phyloP scores from a whole-genome alignment of 345 rosid species.

The Melaleuca alternifolia region DNA sequence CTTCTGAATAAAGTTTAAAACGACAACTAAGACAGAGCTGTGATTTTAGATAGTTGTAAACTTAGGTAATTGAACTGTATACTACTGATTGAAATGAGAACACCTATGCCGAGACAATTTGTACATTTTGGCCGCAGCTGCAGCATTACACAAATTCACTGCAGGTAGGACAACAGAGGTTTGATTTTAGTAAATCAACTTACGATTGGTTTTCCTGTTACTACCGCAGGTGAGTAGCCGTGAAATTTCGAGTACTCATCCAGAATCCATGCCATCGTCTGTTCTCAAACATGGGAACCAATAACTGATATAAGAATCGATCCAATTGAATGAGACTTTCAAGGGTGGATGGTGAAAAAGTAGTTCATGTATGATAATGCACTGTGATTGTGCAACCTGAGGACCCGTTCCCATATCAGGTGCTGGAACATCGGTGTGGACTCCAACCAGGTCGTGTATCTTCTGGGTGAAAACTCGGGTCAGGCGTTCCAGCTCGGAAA shows the following conservation, averaged over 20 bases:
- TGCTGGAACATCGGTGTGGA: slow-evolving; percentile 92
- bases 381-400: slow-evolving; percentile 36
- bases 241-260: slow-evolving; percentile 96
- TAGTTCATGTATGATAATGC: background rate
- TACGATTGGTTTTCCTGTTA: slow-evolving; percentile 87
- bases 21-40: background rate
- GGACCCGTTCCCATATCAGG: slow-evolving; percentile 99
- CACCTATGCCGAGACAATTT: background rate
- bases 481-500: slow-evolving; percentile 73
- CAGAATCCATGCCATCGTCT: slow-evolving; percentile 99
- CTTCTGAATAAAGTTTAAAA: background rate
- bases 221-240: slow-evolving; percentile 88
- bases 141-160: background rate
- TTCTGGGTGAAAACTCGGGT: slow-evolving; percentile 95
- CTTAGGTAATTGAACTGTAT: background rate
- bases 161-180: too few species aligned
- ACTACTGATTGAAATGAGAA: background rate
- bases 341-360: background rate
- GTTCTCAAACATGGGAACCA: slow-evolving; percentile 7
- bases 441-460: slow-evolving; percentile 85
- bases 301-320: background rate
- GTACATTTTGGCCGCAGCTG: background rate
- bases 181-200: slow-evolving; percentile 6
- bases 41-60: background rate
- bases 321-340: background rate